Conservation (phyloP, 2,329 filamentous ascomycete species). For the Penicillium sp. region DNA sequence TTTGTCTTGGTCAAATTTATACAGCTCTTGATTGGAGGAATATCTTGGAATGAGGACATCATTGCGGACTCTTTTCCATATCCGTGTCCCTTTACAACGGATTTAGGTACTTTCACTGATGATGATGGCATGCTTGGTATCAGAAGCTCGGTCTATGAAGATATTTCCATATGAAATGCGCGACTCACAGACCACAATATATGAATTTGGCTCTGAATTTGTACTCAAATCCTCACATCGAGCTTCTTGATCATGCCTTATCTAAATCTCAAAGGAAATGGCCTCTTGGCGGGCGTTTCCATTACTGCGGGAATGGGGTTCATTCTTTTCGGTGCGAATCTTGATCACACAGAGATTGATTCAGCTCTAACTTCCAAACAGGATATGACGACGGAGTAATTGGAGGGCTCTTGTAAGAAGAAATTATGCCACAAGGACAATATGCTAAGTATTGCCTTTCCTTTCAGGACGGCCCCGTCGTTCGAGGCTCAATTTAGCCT, state of each 20-base stretch:
- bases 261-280: not conserved
- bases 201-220: not conserved
- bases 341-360: too few relatives aligned
- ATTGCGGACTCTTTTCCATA: not conserved
- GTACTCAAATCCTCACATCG: not conserved
- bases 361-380: not conserved
- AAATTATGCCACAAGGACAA: too few relatives aligned
- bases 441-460: too few relatives aligned
- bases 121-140: not conserved
- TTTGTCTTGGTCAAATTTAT: not conserved
- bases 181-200: not conserved
- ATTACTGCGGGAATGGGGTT: not conserved
- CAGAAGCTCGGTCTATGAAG: not conserved
- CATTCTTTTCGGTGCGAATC: not conserved
- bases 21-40: not conserved
- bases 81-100: not conserved
- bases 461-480: too few relatives aligned
- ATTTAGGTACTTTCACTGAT: not conserved
- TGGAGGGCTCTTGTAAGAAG: too few relatives aligned
- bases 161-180: not conserved
- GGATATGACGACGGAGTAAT: not conserved
- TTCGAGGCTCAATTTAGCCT: too few relatives aligned
- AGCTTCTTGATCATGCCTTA: not conserved
- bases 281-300: not conserved
- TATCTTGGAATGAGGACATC: not conserved